Evolutionary conservation across 768 basidiomycete genomes (phyloP).

Genomic region (Gloeostereum incarnatum): DNA sequence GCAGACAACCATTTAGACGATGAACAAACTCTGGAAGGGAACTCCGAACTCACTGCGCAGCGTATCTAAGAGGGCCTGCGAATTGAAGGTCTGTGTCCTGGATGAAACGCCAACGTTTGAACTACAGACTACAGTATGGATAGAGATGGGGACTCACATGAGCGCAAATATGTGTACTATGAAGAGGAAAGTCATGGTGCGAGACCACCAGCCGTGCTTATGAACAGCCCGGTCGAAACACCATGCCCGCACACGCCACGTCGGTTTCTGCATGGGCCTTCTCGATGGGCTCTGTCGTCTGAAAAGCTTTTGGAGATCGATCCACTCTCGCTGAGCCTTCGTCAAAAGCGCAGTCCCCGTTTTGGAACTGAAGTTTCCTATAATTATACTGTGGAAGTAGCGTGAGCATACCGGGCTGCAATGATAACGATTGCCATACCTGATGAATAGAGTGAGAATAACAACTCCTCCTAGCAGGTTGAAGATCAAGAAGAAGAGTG

Average conservation of each 20-base stretch:
- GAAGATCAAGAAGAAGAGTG: conserved; percentile 86
- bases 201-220: conserved; percentile 92
- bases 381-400: conserved; percentile 67
- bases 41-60: conserved; percentile 44
- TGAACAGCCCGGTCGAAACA: conserved; percentile 86
- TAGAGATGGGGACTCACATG: conserved; percentile 42
- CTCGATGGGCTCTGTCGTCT: conserved; percentile 81
- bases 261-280: conserved; percentile 58
- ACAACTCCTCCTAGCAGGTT: conserved; percentile 88
- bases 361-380: conserved; percentile 82
- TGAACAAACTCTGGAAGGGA: background rate
- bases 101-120: too few species aligned
- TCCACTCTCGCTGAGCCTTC: conserved; percentile 86
- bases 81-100: conserved; percentile 76
- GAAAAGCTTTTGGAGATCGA: conserved; percentile 84
- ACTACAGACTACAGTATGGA: background rate
- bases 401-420: conserved; percentile 6
- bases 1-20: too few species aligned
- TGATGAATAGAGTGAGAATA: conserved; percentile 84
- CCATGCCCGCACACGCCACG: conserved; percentile 56
- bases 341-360: conserved; percentile 86
- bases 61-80: conserved; percentile 35
- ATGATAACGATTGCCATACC: conserved; percentile 34
- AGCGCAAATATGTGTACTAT: conserved; percentile 73
- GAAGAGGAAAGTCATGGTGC: conserved; percentile 71